Conservation (phyloP, 1,284 basidiomycete genomes). For the Trichosporon sp. region DNA sequence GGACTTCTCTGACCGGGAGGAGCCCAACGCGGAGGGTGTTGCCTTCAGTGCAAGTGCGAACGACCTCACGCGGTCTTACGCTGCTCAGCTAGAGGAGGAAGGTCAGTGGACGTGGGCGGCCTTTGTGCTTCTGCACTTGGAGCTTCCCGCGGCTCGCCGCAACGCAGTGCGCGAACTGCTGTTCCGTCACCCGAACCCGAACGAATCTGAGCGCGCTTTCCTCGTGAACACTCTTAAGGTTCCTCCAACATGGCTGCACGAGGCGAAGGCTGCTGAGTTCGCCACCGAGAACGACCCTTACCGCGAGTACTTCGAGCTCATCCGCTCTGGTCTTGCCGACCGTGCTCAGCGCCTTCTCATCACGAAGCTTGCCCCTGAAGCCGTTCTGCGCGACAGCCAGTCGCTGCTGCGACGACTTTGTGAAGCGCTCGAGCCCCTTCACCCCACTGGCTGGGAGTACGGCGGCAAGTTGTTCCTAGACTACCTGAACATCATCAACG, state of each 20-base stretch:
- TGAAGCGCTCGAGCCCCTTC: conserved; percentile 65
- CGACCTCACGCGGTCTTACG: conserved; percentile 78
- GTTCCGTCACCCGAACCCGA: conserved; percentile 67
- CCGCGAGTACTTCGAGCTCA: conserved; percentile 75
- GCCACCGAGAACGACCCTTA: conserved; percentile 64
- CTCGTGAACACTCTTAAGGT: conserved; percentile 75
- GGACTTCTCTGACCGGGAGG: conserved; percentile 77
- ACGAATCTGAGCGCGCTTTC: conserved; percentile 74
- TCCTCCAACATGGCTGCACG: conserved; percentile 81
- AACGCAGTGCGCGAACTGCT: conserved; percentile 81
- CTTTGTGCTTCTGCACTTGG: conserved; percentile 88
- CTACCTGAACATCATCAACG: conserved; percentile 43
- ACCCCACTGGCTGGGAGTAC: conserved; percentile 72
- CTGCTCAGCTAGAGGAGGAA: conserved; percentile 78
- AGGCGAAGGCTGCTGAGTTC: conserved; percentile 58
- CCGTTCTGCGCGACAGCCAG: conserved; percentile 76
- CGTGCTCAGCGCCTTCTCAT: conserved; percentile 81
- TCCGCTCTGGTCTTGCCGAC: conserved; percentile 69
- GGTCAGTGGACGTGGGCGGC: conserved; percentile 82
- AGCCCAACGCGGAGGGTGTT: conserved; percentile 62
- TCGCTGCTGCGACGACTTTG: conserved; percentile 75
- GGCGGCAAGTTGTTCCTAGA: conserved; percentile 64
- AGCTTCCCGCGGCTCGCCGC: conserved; percentile 71
- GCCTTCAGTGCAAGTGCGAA: conserved; percentile 78
- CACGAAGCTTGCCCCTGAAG: conserved; percentile 84